A percentile compares a stretch with the other conserved stretches of the same genome.
Evolutionary conservation across 345 rosid species (phyloP).

Genomic region (Arabidopsis arenosa): DNA sequence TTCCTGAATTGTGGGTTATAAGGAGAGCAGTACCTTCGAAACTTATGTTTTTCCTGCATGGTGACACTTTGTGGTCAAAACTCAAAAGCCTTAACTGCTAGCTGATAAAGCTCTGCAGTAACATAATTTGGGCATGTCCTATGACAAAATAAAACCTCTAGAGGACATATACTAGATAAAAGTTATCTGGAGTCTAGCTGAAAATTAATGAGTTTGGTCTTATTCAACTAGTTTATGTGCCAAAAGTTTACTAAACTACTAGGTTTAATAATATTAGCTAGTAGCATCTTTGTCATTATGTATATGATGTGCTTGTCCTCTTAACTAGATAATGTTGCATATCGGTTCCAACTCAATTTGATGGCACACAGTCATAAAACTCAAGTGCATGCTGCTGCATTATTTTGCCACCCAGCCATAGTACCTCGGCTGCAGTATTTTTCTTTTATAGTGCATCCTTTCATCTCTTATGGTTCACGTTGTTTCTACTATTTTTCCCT

Average conservation of each 20-base stretch:
- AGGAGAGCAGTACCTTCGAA: slow-evolving; percentile 18
- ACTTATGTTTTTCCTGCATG: slow-evolving; percentile 17
- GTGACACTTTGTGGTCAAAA: slow-evolving; percentile 26
- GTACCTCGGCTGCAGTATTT: slow-evolving; percentile 6
- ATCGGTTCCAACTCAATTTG: slow-evolving; percentile 4
- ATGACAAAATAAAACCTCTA: slow-evolving; percentile 19
- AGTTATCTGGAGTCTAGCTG: slow-evolving; percentile 17
- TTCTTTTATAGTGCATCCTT: slow-evolving; percentile 5
- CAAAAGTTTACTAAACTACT: neutral
- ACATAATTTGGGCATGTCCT: slow-evolving; percentile 1
- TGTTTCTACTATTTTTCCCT: slow-evolving; percentile 25
- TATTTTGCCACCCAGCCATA: slow-evolving; percentile 3
- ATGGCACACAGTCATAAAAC: slow-evolving; percentile 13
- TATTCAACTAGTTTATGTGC: slow-evolving; percentile 7
- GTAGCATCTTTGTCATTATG: slow-evolving; percentile 19
- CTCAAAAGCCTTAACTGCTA: slow-evolving; percentile 18
- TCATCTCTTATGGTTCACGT: slow-evolving; percentile 20
- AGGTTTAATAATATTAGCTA: neutral
- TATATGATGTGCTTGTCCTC: slow-evolving; percentile 11
- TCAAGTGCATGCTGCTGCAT: slow-evolving; percentile 16
- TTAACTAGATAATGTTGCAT: slow-evolving; percentile 23
- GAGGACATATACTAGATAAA: slow-evolving; percentile 20
- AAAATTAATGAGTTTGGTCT: slow-evolving; percentile 18
- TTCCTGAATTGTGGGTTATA: slow-evolving; percentile 26
- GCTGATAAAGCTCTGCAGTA: slow-evolving; percentile 27